These are phyloP conservation scores for Teratosphaeria zuluensis DNA, from an alignment of 2,329 filamentous ascomycete genomes.

Conservation along the genomic window DNA sequence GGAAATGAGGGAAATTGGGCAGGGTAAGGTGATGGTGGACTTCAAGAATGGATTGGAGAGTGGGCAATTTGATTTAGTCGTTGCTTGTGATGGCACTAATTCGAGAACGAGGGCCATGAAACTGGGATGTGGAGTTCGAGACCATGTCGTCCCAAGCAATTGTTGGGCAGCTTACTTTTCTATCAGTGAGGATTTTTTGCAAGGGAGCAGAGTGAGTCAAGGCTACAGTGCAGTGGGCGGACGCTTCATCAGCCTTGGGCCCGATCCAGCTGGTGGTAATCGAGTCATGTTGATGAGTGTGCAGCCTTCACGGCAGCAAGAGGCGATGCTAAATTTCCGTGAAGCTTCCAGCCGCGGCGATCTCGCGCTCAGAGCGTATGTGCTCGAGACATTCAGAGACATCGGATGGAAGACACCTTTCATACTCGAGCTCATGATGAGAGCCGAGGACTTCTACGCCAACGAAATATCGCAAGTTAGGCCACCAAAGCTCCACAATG, in stretches of 20 bases:
- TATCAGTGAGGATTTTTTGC: too few species aligned
- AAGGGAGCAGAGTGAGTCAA: too few species aligned
- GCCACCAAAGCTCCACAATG: conserved; percentile 21
- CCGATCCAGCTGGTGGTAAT: conserved; percentile 24
- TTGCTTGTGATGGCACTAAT: conserved; percentile 40
- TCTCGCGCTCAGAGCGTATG: conserved; percentile 25
- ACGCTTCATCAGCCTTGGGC: conserved; percentile 13
- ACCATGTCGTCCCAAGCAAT: too few species aligned
- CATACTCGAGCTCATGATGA: conserved; percentile 10
- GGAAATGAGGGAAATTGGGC: neutral
- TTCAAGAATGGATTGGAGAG: conserved; percentile 16
- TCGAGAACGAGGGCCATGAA: conserved; percentile 29
- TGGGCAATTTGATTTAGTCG: conserved; percentile 38
- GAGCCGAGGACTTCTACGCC: conserved; percentile 17
- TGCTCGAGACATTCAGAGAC: conserved; percentile 14
- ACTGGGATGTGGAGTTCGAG: too few species aligned
- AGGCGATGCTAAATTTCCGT: conserved; percentile 29
- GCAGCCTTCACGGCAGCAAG: conserved; percentile 16
- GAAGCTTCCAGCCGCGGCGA: conserved; percentile 30
- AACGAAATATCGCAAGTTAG: conserved; percentile 26
- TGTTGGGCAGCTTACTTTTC: too few species aligned
- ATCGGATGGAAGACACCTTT: conserved; percentile 15
- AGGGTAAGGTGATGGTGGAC: neutral
- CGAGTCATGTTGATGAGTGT: conserved; percentile 29
- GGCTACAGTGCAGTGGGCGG: too few species aligned